Percentiles rank a stretch among this genome's conserved stretches.
These are phyloP conservation scores for Colletotrichum filicis DNA, from an alignment of 2,329 filamentous ascomycete species.

Conservation along the genomic window DNA sequence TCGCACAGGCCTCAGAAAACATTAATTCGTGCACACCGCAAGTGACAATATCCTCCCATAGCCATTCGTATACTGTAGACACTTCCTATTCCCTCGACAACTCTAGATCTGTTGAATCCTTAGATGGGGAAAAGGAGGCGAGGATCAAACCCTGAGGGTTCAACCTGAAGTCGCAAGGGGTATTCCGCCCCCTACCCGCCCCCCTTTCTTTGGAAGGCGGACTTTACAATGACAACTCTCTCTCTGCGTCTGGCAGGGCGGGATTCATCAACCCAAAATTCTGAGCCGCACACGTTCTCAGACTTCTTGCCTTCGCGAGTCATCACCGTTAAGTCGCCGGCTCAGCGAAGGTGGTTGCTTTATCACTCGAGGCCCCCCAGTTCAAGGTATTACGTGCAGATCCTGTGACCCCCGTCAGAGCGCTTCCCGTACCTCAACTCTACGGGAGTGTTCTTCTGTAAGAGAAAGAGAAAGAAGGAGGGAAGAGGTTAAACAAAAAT, in stretches of 20 bases:
- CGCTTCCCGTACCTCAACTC: background rate
- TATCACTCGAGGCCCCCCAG: background rate
- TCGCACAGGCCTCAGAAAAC: background rate
- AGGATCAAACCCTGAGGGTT: conserved; percentile 18
- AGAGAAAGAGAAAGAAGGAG: background rate
- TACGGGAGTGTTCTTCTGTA: background rate
- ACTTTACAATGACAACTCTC: background rate
- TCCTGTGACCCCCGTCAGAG: conserved; percentile 18
- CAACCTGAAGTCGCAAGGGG: conserved; percentile 18
- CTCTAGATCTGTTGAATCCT: background rate
- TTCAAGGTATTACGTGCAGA: conserved; percentile 21
- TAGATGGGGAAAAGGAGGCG: background rate
- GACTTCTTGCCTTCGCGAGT: background rate
- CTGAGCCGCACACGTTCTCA: background rate
- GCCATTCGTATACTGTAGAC: background rate
- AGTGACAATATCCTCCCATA: background rate
- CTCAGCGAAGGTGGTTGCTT: background rate
- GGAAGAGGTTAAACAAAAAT: too few species aligned
- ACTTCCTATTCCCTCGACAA: background rate
- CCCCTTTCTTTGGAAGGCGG: background rate
- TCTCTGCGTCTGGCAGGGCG: background rate
- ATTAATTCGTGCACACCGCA: background rate
- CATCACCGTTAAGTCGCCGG: background rate
- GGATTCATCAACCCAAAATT: background rate
- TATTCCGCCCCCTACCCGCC: background rate